These are phyloP conservation scores for Gonium pectorale DNA, from an alignment of 139 green algal genomes.

Conservation along the genomic window DNA sequence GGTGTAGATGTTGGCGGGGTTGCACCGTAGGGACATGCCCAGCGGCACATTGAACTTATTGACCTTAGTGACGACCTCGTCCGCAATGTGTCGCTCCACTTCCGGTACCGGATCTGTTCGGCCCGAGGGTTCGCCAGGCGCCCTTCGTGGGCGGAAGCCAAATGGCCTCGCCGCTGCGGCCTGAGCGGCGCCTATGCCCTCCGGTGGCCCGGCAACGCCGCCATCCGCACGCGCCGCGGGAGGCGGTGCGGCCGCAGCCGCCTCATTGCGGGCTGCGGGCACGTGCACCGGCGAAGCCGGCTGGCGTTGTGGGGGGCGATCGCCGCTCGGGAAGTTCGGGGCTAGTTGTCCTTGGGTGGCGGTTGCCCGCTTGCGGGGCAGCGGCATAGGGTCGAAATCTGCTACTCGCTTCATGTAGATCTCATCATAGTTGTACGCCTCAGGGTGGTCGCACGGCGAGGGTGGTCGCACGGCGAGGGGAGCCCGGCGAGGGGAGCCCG, in stretches of 20 bases:
- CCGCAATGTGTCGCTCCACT: not conserved
- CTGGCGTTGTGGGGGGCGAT: not conserved
- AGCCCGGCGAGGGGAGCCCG: too few species aligned
- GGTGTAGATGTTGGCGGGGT: not conserved
- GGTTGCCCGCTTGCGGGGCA: not conserved
- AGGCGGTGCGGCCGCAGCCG: not conserved
- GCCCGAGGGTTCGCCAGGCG: not conserved
- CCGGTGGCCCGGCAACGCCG: too few species aligned
- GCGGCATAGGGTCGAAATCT: not conserved
- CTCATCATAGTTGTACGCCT: too few species aligned
- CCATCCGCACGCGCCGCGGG: not conserved
- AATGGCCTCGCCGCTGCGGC: not conserved
- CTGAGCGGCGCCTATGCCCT: too few species aligned
- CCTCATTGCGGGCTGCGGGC: not conserved
- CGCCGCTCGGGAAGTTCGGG: not conserved
- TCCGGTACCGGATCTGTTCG: not conserved
- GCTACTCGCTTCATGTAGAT: not conserved
- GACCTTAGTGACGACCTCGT: not conserved
- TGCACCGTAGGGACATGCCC: not conserved
- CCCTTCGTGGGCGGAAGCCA: not conserved
- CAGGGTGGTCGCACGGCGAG: too few species aligned
- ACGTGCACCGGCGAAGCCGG: not conserved
- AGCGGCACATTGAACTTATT: slow-evolving; percentile 8
- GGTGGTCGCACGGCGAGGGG: too few species aligned
- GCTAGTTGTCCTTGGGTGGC: not conserved